A percentile compares a stretch with the other conserved stretches of the same genome.
These are phyloP conservation scores for Amanita exitialis DNA, from an alignment of 768 basidiomycete species.

Conservation along the genomic window DNA sequence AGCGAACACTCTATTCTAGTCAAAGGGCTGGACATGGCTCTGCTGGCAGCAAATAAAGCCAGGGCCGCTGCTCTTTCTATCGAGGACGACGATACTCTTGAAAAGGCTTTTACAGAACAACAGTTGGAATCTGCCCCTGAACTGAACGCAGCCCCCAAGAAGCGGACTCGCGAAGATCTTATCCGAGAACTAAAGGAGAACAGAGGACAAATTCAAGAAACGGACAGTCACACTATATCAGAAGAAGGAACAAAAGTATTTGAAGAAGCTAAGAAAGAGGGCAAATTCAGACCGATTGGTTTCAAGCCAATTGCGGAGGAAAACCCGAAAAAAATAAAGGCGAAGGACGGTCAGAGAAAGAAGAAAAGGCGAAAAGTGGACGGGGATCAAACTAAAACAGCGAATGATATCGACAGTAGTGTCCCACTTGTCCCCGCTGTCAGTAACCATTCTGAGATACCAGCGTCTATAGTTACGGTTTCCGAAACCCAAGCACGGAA, in stretches of 20 bases:
- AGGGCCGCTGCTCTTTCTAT: conserved; percentile 35
- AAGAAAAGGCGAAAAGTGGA: conserved; percentile 50
- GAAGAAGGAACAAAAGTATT: conserved; percentile 23
- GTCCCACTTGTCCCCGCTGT: neutral
- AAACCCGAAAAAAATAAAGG: conserved; percentile 42
- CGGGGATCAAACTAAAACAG: conserved; percentile 12
- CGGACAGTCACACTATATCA: conserved; percentile 14
- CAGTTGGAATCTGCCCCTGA: conserved; percentile 12
- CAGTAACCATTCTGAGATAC: neutral
- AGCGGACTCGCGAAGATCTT: conserved; percentile 73
- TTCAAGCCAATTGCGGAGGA: conserved; percentile 53
- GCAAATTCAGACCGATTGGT: conserved; percentile 50
- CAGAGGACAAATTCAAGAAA: conserved; percentile 22
- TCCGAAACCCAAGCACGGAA: conserved; percentile 11
- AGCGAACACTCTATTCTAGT: conserved; percentile 79
- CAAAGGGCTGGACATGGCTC: conserved; percentile 81
- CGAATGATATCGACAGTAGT: conserved; percentile 13
- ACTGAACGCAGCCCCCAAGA: conserved; percentile 28
- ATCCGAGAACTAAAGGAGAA: conserved; percentile 64
- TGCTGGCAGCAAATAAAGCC: conserved; percentile 78
- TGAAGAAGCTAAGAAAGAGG: conserved; percentile 37
- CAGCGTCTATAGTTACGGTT: conserved; percentile 7
- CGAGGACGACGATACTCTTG: conserved; percentile 75
- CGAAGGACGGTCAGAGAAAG: conserved; percentile 36
- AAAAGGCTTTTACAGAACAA: conserved; percentile 55